Base-by-base conservation (phyloP, 768 basidiomycete genomes). In the Neoboletus magnificus region DNA sequence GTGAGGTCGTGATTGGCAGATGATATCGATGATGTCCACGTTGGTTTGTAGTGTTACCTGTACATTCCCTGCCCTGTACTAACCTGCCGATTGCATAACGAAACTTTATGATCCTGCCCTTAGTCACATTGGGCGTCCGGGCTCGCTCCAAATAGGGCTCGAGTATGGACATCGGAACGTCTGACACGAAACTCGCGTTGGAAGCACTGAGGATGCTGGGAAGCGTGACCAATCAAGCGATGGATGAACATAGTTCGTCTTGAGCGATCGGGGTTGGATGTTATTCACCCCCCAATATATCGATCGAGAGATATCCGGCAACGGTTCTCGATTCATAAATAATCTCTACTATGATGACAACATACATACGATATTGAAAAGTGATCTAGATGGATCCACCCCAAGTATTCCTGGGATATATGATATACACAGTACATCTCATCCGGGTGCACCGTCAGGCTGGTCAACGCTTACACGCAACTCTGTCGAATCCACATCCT, bases 1-100 rank as follows among this genome's bases (percentile, higher is more conserved):
- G 25, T n/a, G 5, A 13, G 20, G 37, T 60, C 23, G 32, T 58
- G 16, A 47, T 58, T 44, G 57, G 57, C 22, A 47, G 42, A 20
- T 58, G 20, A 40, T 13, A 23, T 29, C 13, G 22, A 22, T 15
- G 15, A 13, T 27, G n/a, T n/a, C n/a, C n/a, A n/a, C n/a, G n/a
- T n/a, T n/a, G n/a, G n/a, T n/a, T n/a, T n/a, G n/a, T n/a, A n/a
- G n/a, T n/a, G n/a, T 27, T 27, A 27, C 22, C 6, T 2, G 22
- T 9, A 42, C 22, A 40, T 20, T 40, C 5, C 11, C 12, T n/a
- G 37, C 12, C n/a, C n/a, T n/a, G n/a, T n/a, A n/a, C n/a, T n/a
- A n/a, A n/a, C n/a, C n/a, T n/a, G n/a, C n/a, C n/a, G n/a, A 9
- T 10, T 11, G 20, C 5, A 20, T n/a, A 20, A 39, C 5, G 37